Evolutionary conservation across 2,329 filamentous ascomycete species (phyloP).

Genomic region (Helotiales sp.): DNA sequence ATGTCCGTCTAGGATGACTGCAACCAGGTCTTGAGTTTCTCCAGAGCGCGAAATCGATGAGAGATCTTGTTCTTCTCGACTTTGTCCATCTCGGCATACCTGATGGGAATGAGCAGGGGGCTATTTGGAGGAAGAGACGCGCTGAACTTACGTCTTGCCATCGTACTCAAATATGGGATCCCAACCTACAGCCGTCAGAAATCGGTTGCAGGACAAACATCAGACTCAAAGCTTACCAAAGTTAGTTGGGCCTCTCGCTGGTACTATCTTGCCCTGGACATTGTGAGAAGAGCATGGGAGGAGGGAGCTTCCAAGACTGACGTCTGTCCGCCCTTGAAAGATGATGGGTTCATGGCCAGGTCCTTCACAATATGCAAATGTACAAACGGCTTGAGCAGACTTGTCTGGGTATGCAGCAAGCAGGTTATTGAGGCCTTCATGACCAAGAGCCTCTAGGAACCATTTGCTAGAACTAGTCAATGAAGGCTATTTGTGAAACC

Average conservation of each 20-base stretch:
- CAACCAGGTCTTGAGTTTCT: constrained; percentile 83
- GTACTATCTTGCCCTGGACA: constrained; percentile 74
- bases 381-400: constrained; percentile 89
- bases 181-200: constrained; percentile 67
- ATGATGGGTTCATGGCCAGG: constrained; percentile 81
- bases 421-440: constrained; percentile 84
- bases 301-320: constrained; percentile 42
- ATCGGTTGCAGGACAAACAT: background rate
- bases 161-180: constrained; percentile 95
- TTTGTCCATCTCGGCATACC: constrained; percentile 93
- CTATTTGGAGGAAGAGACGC: background rate
- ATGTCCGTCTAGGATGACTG: constrained; percentile 22
- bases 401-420: constrained; percentile 89
- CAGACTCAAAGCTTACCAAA: constrained; percentile 66
- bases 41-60: constrained; percentile 83
- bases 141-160: constrained; percentile 63
- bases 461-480: constrained; percentile 68
- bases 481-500: background rate
- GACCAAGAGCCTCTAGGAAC: constrained; percentile 83
- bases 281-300: constrained; percentile 13
- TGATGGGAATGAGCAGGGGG: constrained; percentile 36
- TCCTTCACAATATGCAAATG: constrained; percentile 87
- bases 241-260: constrained; percentile 71
- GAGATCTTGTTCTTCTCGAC: constrained; percentile 87
- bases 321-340: constrained; percentile 87